phyloP scores from a whole-genome alignment of 2,329 filamentous ascomycete genomes.

The Phaeosphaeriaceae sp. region DNA sequence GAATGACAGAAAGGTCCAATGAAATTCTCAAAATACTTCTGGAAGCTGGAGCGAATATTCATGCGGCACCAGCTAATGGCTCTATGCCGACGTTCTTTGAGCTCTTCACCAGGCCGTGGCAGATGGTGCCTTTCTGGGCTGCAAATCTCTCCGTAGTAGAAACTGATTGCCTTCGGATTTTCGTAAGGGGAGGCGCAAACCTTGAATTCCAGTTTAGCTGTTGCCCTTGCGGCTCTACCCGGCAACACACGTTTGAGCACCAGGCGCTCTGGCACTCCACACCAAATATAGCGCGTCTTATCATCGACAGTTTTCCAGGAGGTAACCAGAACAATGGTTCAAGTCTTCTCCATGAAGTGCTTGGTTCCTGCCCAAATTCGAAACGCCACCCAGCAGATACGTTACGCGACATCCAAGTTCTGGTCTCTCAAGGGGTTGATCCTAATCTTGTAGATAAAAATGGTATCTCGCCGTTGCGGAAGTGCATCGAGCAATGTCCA shows the following conservation, averaged over 20 bases:
- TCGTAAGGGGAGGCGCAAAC: constrained; percentile 34
- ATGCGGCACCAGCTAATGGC: constrained; percentile 22
- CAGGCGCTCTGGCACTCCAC: constrained; percentile 44
- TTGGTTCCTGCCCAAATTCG: constrained; percentile 37
- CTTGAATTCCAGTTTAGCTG: constrained; percentile 27
- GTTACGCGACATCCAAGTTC: constrained; percentile 36
- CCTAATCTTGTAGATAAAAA: constrained; percentile 27
- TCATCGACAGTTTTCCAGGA: constrained; percentile 28
- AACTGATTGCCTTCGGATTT: constrained; percentile 34
- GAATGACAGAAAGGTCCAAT: constrained; percentile 25
- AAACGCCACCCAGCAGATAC: constrained; percentile 40
- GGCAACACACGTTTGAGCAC: constrained; percentile 34
- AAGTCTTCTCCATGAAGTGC: constrained; percentile 35
- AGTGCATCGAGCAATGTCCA: constrained; percentile 35
- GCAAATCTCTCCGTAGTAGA: constrained; percentile 25
- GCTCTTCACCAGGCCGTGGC: constrained; percentile 39
- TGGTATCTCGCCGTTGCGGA: constrained; percentile 29
- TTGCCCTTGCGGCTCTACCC: constrained; percentile 27
- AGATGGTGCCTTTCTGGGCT: constrained; percentile 31
- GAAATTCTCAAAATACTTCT: constrained; percentile 37
- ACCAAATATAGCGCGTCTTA: constrained; percentile 26
- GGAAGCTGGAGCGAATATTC: constrained; percentile 37
- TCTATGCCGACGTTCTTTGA: constrained; percentile 26
- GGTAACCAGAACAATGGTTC: constrained; percentile 19
- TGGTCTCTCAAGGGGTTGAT: constrained; percentile 35